Evolutionary conservation across 768 basidiomycete species (phyloP).

Genomic region (Kwoniella sp.): DNA sequence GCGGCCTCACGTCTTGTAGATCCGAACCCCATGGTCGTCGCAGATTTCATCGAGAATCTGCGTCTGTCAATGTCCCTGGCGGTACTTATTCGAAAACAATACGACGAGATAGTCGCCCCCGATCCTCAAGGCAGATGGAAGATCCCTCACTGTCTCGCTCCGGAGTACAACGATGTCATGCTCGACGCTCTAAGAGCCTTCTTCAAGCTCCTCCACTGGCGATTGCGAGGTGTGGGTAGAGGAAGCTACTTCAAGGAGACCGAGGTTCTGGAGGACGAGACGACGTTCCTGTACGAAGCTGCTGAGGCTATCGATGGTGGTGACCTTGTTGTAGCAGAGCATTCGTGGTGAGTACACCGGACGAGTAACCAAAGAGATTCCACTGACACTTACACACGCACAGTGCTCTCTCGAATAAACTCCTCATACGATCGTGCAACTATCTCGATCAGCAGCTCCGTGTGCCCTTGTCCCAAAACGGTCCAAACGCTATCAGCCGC

Average conservation of each 20-base stretch:
- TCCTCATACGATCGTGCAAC: conserved; percentile 88
- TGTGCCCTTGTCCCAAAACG: conserved; percentile 39
- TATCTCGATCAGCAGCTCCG: conserved; percentile 94
- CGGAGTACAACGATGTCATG: conserved; percentile 86
- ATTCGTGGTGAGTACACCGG: conserved; percentile 72
- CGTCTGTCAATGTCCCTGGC: conserved; percentile 87
- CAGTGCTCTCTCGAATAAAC: conserved; percentile 86
- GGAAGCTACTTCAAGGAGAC: conserved; percentile 97
- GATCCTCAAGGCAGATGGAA: conserved; percentile 87
- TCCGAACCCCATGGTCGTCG: conserved; percentile 84
- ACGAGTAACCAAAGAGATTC: too few species aligned
- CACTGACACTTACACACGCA: conserved; percentile 4
- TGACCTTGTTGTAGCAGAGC: conserved; percentile 88
- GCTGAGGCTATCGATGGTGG: conserved; percentile 84
- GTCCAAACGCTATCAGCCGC: neutral
- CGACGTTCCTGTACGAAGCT: conserved; percentile 91
- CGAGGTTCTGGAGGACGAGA: conserved; percentile 93
- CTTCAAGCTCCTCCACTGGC: conserved; percentile 93
- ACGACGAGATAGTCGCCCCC: conserved; percentile 84
- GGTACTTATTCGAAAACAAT: conserved; percentile 92
- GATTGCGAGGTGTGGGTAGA: conserved; percentile 87
- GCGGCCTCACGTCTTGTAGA: conserved; percentile 79
- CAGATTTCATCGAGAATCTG: conserved; percentile 91
- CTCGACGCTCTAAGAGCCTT: conserved; percentile 83
- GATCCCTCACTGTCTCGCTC: conserved; percentile 81